Percentiles rank a stretch among this genome's conserved stretches.
Evolutionary conservation across 2,329 filamentous ascomycete species (phyloP).

Genomic region (Rhexocercosporidium sp.): DNA sequence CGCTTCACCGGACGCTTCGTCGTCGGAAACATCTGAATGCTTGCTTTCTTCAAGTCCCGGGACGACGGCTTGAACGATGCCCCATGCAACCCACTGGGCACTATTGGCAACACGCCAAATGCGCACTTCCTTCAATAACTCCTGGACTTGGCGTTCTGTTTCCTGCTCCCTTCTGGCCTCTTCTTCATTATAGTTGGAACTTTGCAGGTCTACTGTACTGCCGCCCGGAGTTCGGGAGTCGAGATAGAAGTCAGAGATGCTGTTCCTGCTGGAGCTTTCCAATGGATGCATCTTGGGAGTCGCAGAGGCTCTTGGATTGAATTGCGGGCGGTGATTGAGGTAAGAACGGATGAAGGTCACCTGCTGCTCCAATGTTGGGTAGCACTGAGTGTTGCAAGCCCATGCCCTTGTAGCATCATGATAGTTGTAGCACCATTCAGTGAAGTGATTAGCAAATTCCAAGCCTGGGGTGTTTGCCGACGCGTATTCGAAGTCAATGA

Average conservation of each 20-base stretch:
- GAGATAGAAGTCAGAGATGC: conserved; percentile 69
- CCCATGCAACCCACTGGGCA: conserved; percentile 94
- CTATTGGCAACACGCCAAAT: conserved; percentile 90
- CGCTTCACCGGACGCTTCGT: background rate
- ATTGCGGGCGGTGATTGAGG: conserved; percentile 77
- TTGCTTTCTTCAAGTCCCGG: conserved; percentile 59
- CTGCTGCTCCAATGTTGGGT: conserved; percentile 83
- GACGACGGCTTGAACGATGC: conserved; percentile 91
- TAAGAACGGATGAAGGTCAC: conserved; percentile 86
- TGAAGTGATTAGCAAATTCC: conserved; percentile 98
- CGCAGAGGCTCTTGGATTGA: conserved; percentile 54
- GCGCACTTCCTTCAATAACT: conserved; percentile 77
- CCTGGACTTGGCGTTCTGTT: conserved; percentile 69
- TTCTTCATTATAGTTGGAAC: conserved; percentile 51
- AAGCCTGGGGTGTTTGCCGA: conserved; percentile 84
- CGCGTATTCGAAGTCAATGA: conserved; percentile 98
- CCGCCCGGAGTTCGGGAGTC: conserved; percentile 69
- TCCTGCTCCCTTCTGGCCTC: conserved; percentile 67
- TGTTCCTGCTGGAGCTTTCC: conserved; percentile 29
- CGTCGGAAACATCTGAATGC: conserved; percentile 4
- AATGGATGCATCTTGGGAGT: conserved; percentile 42
- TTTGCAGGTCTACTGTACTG: conserved; percentile 50
- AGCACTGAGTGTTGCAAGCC: conserved; percentile 70
- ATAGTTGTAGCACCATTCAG: conserved; percentile 98
- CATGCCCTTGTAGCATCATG: conserved; percentile 71